phyloP scores from a whole-genome alignment of 1,284 basidiomycete genomes.

The Naganishia sp. region DNA sequence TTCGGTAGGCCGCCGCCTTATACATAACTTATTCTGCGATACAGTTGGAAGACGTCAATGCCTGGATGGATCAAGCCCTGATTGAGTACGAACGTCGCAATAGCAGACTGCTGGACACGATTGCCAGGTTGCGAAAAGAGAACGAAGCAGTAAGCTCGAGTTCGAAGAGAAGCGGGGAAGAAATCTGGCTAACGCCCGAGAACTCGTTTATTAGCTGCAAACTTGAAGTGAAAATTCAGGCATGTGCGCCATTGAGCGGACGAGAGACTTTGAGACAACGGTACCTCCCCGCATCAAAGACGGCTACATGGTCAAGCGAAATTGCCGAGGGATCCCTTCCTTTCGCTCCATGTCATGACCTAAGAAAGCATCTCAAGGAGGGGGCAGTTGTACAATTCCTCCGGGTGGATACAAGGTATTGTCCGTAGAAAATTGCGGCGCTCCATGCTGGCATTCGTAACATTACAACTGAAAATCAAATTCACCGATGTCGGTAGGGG shows the following conservation, averaged over 20 bases:
- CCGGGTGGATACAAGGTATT: background rate
- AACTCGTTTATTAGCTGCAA: too few relatives aligned
- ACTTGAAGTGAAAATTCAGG: too few relatives aligned
- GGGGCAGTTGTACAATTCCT: too few relatives aligned
- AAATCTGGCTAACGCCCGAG: too few relatives aligned
- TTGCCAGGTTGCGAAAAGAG: background rate
- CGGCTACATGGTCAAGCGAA: too few relatives aligned
- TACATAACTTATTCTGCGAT: background rate
- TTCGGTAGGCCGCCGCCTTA: background rate
- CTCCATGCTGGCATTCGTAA: too few relatives aligned
- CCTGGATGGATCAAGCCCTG: background rate
- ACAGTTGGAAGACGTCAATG: constrained; percentile 1
- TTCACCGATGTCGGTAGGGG: constrained; percentile 19
- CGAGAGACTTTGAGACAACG: too few relatives aligned
- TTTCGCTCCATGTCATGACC: too few relatives aligned
- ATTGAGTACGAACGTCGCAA: constrained; percentile 1
- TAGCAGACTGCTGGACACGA: background rate
- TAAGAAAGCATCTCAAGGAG: too few relatives aligned
- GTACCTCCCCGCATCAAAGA: too few relatives aligned
- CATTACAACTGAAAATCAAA: constrained; percentile 29
- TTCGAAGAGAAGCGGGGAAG: background rate
- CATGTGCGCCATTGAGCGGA: background rate
- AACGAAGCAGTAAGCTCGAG: constrained; percentile 4
- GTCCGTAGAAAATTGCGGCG: background rate
- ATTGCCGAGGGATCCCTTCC: too few relatives aligned